Base-by-base conservation (phyloP, 2,329 filamentous ascomycete genomes). In the Penicillium crustosum region DNA sequence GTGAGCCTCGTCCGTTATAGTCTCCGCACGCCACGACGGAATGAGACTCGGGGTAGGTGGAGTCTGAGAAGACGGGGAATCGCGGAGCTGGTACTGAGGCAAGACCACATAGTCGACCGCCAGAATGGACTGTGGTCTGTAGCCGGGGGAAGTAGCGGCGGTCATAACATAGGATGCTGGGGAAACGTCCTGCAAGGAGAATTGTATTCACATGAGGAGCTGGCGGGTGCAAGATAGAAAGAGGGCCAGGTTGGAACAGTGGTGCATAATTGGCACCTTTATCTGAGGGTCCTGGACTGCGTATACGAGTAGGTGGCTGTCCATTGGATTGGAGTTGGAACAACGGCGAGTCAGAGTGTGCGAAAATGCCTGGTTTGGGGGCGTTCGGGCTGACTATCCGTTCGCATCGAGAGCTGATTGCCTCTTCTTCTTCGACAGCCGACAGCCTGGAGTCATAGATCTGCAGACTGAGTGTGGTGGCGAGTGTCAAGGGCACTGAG, bases 131-230 rank as follows among this genome's bases (percentile, higher is more conserved):
- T 0, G 91, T 91, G 6, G 86, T 88, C 59, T 86, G 83, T 8
- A 96, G 83, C 17, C 84, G 84, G 0, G 91, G 90, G 68, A 97
- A 95, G 73, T 85, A 91, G 44, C 93, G 88, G 4, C 92, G 85
- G 70, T 97, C 92, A 75, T 96, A 97, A 70, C 91, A 89, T 4
- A 97, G 79, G 56, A 97, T 90, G 67, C 87, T 93, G 5, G 92
- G 89, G 71, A 97, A 97, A 17, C 93, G 86, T 0, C 93, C 93
- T 5, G 89, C 91, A 36, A 97, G 86, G 77, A 93, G 93, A 41
- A 97, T 94, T 31, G 94, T 89, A 49, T 90, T 89, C 19, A 86
- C 80, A 61, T 84, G 80, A 1, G 84, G 77, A 9, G 78, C 80
- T 15, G 88, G 87, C 29, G 93, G 79, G 70, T 96, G 91, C 2